phyloP scores from a whole-genome alignment of 2,329 filamentous ascomycete species.

The Immersiporthe knoxdaviesiana region DNA sequence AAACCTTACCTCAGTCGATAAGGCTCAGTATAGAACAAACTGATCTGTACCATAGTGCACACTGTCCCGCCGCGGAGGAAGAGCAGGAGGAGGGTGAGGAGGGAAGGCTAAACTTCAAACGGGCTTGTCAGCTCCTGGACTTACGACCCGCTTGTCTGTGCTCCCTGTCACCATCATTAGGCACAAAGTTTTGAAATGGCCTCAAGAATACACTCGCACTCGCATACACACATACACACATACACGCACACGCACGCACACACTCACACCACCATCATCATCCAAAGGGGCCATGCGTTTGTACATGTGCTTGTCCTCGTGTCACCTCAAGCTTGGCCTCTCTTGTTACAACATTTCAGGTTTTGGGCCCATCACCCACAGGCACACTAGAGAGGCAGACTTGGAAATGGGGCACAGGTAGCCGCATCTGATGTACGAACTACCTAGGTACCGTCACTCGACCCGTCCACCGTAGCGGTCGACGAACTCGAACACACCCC shows the following conservation, averaged over 20 bases:
- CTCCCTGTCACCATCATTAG: not conserved
- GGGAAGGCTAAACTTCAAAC: not conserved
- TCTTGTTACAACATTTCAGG: not conserved
- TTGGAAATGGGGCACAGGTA: not conserved
- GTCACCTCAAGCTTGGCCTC: not conserved
- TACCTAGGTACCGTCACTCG: not conserved
- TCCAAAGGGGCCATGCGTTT: not conserved
- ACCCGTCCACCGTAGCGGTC: not conserved
- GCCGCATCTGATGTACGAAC: not conserved
- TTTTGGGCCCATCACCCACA: not conserved
- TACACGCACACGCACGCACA: too few relatives aligned
- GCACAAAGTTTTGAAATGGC: not conserved
- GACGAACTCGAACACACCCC: not conserved
- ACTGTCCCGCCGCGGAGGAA: not conserved
- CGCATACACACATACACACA: too few relatives aligned
- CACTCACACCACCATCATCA: not conserved
- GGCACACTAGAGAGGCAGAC: not conserved
- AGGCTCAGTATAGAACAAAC: not conserved
- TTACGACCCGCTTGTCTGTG: not conserved
- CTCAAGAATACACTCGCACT: not conserved
- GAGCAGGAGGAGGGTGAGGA: not conserved
- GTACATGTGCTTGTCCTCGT: constrained; percentile 6
- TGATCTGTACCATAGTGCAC: constrained; percentile 1
- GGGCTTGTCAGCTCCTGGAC: not conserved
- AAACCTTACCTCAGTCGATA: too few relatives aligned